These are phyloP conservation scores for Pythium aquatile DNA, from an alignment of 352 stramenopile species.

Conservation along the genomic window DNA sequence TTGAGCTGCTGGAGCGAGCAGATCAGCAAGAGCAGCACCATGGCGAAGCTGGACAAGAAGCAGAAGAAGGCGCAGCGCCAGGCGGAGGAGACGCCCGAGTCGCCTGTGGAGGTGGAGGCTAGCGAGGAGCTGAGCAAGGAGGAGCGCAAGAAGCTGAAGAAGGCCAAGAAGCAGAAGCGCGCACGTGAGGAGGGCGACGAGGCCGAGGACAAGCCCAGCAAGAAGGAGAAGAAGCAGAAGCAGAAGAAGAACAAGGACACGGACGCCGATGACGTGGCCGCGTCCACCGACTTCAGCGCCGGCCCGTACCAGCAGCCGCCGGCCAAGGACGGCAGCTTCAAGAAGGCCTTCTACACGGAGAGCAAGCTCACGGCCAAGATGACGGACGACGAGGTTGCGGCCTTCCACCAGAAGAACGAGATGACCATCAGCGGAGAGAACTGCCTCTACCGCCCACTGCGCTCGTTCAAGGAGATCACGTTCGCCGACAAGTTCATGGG, in stretches of 20 bases:
- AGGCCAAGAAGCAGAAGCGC: slow-evolving; percentile 45
- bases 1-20: neutral
- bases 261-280: slow-evolving; percentile 12
- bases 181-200: slow-evolving; percentile 20
- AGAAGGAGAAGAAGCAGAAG: slow-evolving; percentile 42
- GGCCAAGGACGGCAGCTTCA: slow-evolving; percentile 67
- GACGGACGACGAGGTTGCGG: slow-evolving; percentile 75
- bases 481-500: slow-evolving; percentile 89
- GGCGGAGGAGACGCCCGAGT: slow-evolving; percentile 32
- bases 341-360: slow-evolving; percentile 86
- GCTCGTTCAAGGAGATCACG: slow-evolving; percentile 66
- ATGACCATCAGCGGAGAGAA: slow-evolving; percentile 86
- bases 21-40: slow-evolving; percentile 10
- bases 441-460: slow-evolving; percentile 86
- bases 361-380: slow-evolving; percentile 64
- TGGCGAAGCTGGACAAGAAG: slow-evolving; percentile 31
- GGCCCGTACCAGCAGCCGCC: slow-evolving; percentile 74
- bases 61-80: slow-evolving; percentile 39
- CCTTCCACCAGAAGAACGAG: slow-evolving; percentile 85
- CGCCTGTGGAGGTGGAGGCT: slow-evolving; percentile 25
- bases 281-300: slow-evolving; percentile 58
- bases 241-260: slow-evolving; percentile 35
- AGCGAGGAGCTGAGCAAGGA: slow-evolving; percentile 34
- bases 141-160: slow-evolving; percentile 35
- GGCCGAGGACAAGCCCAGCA: slow-evolving; percentile 30